Evolutionary conservation across 192 early-diverging fungal species (phyloP).

Genomic region (Spizellomyces sp.): DNA sequence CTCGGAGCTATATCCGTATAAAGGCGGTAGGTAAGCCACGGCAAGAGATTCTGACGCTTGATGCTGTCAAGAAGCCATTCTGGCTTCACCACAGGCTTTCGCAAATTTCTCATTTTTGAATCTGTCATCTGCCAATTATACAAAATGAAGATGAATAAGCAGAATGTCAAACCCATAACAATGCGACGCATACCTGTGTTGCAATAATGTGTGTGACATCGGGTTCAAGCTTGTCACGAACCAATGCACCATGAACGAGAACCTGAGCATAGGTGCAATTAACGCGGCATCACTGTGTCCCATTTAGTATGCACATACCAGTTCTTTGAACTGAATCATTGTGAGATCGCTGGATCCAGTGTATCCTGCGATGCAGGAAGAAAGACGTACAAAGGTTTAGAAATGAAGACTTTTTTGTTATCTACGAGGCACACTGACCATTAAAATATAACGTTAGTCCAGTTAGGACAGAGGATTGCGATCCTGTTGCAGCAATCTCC

Average conservation of each 20-base stretch:
- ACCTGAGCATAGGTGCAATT: neutral
- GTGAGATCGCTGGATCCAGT: conserved; percentile 17
- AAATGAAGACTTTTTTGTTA: too few relatives aligned
- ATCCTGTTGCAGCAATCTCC: conserved; percentile 17
- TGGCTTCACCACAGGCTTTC: conserved; percentile 44
- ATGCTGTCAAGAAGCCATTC: conserved; percentile 79
- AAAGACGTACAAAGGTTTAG: too few relatives aligned
- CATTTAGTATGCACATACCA: neutral
- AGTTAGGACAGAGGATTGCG: conserved; percentile 14
- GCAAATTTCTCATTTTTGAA: conserved; percentile 26
- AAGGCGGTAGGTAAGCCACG: conserved; percentile 63
- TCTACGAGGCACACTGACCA: neutral
- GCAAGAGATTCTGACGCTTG: conserved; percentile 55
- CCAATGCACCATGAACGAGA: conserved; percentile 37
- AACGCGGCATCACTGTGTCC: too few relatives aligned
- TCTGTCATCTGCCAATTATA: conserved; percentile 26
- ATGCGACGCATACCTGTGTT: conserved; percentile 25
- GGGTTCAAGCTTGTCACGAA: conserved; percentile 32
- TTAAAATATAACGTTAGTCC: conserved; percentile 38
- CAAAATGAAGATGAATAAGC: neutral
- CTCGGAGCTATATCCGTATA: neutral
- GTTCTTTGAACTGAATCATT: conserved; percentile 27
- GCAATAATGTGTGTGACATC: conserved; percentile 53
- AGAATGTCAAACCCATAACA: neutral
- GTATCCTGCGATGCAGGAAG: neutral